Evolutionary conservation across 2,329 filamentous ascomycete species (phyloP).

Genomic region (Trichoderma arundinaceum): DNA sequence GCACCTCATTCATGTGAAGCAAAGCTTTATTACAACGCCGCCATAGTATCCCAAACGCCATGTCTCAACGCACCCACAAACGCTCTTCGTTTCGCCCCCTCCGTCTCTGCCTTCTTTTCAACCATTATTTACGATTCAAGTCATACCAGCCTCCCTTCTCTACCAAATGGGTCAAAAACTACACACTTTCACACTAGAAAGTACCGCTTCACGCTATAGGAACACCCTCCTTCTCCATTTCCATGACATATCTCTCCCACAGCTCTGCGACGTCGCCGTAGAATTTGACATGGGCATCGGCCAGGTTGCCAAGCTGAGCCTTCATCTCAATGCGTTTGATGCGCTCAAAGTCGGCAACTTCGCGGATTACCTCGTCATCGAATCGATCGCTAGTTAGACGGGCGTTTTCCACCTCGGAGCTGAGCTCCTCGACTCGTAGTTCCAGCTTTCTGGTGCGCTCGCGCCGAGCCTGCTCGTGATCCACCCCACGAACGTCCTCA

Average conservation of each 20-base stretch:
- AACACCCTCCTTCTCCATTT: conserved; percentile 75
- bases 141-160: not conserved
- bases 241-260: conserved; percentile 88
- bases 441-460: conserved; percentile 90
- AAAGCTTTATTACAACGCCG: conserved; percentile 23
- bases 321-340: conserved; percentile 96
- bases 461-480: conserved; percentile 88
- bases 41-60: conserved; percentile 24
- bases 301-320: conserved; percentile 80
- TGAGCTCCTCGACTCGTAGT: conserved; percentile 89
- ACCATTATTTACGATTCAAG: conserved; percentile 3
- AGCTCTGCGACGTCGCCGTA: conserved; percentile 79
- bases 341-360: conserved; percentile 91
- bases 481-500: conserved; percentile 94
- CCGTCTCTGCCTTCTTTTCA: not conserved
- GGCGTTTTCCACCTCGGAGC: conserved; percentile 84
- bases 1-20: not conserved
- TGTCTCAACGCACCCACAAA: not conserved
- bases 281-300: conserved; percentile 85
- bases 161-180: no score
- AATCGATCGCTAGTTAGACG: conserved; percentile 90
- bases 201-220: conserved; percentile 31
- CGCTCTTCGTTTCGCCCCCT: not conserved
- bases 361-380: conserved; percentile 92
- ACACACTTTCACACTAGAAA: conserved; percentile 1